Base-by-base conservation (phyloP, 805 yeast species). In the Kluyveromyces lactis region DNA sequence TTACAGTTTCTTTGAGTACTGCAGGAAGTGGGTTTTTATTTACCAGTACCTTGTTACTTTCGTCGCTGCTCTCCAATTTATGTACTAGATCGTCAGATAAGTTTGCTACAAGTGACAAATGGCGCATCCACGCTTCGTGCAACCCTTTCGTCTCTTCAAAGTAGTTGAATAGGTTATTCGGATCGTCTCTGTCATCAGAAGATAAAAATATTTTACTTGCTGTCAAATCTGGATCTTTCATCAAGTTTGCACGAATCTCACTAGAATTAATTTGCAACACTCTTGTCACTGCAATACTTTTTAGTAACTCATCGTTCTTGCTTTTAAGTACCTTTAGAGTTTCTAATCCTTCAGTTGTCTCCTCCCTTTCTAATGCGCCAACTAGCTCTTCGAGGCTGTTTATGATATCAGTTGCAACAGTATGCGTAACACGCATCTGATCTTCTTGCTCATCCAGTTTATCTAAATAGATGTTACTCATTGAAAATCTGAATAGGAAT, bases 61-160 rank as follows among this genome's bases (percentile, higher is more conserved):
- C 26, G 36, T 34, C 48, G 6, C 53, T 42, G 4, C 47, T 45
- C 29, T 53, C 58, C 8, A 54, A 42, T 29, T 56, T 58, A 30
- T 47, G 47, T 1, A 48, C 55, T 17, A 56, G 35, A n/a, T 53
- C 56, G 16, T 52, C 52, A 6, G 64, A 50, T 4, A 58, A 40
- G 24, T 56, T 42, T 12, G 52, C 52, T 26, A 58, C 36, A 2
- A 55, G 42, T 35, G 52, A 55, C 7, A 50, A 32, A 38, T 58
- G 57, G 26, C 45, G 51, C 33, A 56, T 27, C 26, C 37, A 37
- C 4, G 38, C 17, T 23, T 33, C 31, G 19, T 41, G 31, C n/a
- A 35, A 18, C 4, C 19, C 26, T 26, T 30, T 33, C 3, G 40
- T 12, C 26, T 43, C 47, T 29, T 35, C 33, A 10, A 40, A 16